Conservation (phyloP, 2,329 filamentous ascomycete species). For the Metarhizium guizhouense region DNA sequence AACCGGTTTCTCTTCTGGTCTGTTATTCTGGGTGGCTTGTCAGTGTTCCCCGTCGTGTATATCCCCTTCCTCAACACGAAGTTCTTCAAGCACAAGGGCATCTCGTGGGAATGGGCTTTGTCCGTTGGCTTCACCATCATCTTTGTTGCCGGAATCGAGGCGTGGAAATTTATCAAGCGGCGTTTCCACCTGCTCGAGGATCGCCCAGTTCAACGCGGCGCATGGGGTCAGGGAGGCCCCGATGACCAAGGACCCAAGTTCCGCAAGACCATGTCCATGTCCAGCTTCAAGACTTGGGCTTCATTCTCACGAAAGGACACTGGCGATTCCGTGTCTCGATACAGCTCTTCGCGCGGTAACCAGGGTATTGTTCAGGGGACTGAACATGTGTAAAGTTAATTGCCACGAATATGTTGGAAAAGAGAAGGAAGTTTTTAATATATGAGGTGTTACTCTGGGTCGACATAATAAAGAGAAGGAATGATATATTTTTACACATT, state of each 20-base stretch:
- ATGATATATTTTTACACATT: too few relatives aligned
- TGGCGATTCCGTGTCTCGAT: slow-evolving; percentile 23
- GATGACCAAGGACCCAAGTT: slow-evolving; percentile 36
- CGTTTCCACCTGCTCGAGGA: slow-evolving; percentile 42
- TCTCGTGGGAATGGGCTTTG: slow-evolving; percentile 69
- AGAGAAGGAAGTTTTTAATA: neutral
- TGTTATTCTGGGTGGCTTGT: slow-evolving; percentile 50
- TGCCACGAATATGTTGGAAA: neutral
- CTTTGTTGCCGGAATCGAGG: slow-evolving; percentile 60
- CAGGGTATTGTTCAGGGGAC: slow-evolving; percentile 1
- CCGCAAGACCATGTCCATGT: slow-evolving; percentile 40
- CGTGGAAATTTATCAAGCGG: slow-evolving; percentile 64
- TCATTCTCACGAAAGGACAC: slow-evolving; percentile 33
- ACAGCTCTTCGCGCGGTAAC: slow-evolving; percentile 12
- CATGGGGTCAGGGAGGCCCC: slow-evolving; percentile 44
- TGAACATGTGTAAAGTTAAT: slow-evolving; percentile 3
- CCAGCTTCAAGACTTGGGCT: slow-evolving; percentile 40
- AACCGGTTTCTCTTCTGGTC: slow-evolving; percentile 66
- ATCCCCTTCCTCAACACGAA: slow-evolving; percentile 61
- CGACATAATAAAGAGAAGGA: too few relatives aligned
- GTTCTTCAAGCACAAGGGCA: slow-evolving; percentile 64
- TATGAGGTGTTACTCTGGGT: neutral
- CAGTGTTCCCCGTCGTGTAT: slow-evolving; percentile 60
- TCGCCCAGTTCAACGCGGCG: slow-evolving; percentile 37
- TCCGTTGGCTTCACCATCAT: slow-evolving; percentile 54